Percentiles rank a stretch among this genome's conserved stretches.
These are phyloP conservation scores for Coniferiporia weirii DNA, from an alignment of 1,284 basidiomycete genomes.

Conservation along the genomic window DNA sequence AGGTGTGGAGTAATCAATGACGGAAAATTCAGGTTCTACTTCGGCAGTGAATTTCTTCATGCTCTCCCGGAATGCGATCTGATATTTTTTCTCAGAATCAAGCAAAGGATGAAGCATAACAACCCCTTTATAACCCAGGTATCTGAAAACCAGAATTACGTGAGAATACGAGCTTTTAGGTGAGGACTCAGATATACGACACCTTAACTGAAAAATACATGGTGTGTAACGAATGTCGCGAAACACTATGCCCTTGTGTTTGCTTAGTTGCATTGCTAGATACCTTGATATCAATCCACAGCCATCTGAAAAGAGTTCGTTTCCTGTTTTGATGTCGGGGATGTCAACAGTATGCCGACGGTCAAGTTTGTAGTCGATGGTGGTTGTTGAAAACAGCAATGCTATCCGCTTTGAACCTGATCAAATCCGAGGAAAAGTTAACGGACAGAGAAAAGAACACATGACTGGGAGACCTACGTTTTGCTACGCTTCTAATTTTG, in stretches of 20 bases:
- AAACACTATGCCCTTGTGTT: conserved; percentile 48
- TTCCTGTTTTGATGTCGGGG: conserved; percentile 48
- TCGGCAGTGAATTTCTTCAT: conserved; percentile 62
- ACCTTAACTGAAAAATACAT: conserved; percentile 59
- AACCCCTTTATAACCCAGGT: conserved; percentile 60
- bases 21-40: conserved; percentile 52
- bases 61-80: conserved; percentile 55
- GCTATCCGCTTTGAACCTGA: no score
- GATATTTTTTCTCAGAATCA: conserved; percentile 37
- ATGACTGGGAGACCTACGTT: conserved; percentile 40
- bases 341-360: conserved; percentile 48
- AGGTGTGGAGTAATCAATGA: conserved; percentile 56
- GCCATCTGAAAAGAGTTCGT: conserved; percentile 60
- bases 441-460: conserved; percentile 30
- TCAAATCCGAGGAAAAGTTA: conserved; percentile 33
- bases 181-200: conserved; percentile 13
- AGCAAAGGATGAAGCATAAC: conserved; percentile 57
- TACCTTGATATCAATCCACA: conserved; percentile 55
- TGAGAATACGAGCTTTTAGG: background rate
- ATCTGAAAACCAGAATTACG: conserved; percentile 34
- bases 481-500: conserved; percentile 56
- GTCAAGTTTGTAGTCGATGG: conserved; percentile 31
- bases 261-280: conserved; percentile 47
- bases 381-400: no score
- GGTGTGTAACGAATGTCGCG: conserved; percentile 52